A percentile compares a stretch with the other conserved stretches of the same genome.
phyloP scores from a whole-genome alignment of 805 yeast genomes.

The Candida loeiensis region DNA sequence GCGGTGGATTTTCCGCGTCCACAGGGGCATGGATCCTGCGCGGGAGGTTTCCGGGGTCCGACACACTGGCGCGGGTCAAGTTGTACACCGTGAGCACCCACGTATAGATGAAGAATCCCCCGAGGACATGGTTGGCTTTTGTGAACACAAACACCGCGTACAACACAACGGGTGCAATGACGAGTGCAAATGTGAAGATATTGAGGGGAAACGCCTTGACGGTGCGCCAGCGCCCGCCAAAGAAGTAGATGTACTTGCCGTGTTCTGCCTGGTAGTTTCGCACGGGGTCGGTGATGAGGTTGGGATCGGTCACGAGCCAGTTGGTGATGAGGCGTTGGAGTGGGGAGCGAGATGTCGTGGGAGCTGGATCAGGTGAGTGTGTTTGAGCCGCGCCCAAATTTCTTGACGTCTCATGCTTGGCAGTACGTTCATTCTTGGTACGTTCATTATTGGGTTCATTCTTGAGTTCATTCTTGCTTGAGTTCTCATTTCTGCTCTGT shows the following conservation, averaged over 20 bases:
- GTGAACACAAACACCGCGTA: constrained; percentile 35
- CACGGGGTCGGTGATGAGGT: constrained; percentile 5
- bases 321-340: constrained; percentile 16
- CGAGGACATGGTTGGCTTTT: constrained; percentile 6
- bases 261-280: constrained; percentile 45
- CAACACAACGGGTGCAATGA: constrained; percentile 48
- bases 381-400: too few relatives aligned
- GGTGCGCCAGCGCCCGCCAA: constrained; percentile 63
- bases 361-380: background rate
- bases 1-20: constrained; percentile 8
- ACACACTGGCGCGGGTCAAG: constrained; percentile 50
- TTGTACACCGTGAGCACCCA: constrained; percentile 50
- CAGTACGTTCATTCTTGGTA: too few relatives aligned
- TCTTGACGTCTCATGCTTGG: too few relatives aligned
- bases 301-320: constrained; percentile 27
- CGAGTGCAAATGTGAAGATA: constrained; percentile 28
- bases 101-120: constrained; percentile 51
- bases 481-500: too few relatives aligned
- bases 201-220: constrained; percentile 40
- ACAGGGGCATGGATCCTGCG: constrained; percentile 56
- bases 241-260: constrained; percentile 46
- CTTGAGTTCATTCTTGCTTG: too few relatives aligned
- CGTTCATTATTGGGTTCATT: too few relatives aligned
- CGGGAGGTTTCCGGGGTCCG: constrained; percentile 73
- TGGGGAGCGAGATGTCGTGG: constrained; percentile 1